Evolutionary conservation across 129 eudicot species (phyloP).

Genomic region (Apium graveolens): DNA sequence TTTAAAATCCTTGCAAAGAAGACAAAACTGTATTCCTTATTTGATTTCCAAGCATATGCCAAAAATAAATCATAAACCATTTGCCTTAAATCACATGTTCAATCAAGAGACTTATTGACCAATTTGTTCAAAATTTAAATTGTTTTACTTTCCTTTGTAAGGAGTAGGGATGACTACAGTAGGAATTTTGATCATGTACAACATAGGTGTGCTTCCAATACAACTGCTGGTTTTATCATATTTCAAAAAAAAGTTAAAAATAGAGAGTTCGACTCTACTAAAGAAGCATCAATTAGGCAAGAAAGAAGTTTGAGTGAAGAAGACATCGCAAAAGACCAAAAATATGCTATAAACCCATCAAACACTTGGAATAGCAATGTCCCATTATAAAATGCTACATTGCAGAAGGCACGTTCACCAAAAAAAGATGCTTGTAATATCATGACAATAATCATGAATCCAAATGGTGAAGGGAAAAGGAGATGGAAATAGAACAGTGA

Average conservation of each 20-base stretch:
- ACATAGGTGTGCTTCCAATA: not conserved
- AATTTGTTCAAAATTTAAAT: not conserved
- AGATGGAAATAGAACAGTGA: not conserved
- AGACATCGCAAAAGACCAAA: not conserved
- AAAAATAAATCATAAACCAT: not conserved
- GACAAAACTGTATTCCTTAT: not conserved
- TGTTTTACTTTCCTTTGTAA: not conserved
- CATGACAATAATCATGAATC: not conserved
- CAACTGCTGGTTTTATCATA: not conserved
- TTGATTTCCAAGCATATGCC: not conserved
- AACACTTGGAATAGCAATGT: not conserved
- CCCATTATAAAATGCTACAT: not conserved
- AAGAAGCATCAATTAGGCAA: not conserved
- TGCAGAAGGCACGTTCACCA: not conserved
- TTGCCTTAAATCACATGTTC: not conserved
- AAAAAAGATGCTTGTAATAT: not conserved
- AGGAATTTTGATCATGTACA: not conserved
- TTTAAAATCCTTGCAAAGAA: not conserved
- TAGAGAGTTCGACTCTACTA: not conserved
- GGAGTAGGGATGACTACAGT: not conserved
- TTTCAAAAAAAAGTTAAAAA: not conserved
- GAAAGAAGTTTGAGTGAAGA: not conserved
- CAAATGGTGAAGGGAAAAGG: not conserved
- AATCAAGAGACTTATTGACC: not conserved
- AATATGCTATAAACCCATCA: not conserved